These are phyloP conservation scores for Epichloe uncinata DNA, from an alignment of 2,329 filamentous ascomycete genomes.

Conservation along the genomic window DNA sequence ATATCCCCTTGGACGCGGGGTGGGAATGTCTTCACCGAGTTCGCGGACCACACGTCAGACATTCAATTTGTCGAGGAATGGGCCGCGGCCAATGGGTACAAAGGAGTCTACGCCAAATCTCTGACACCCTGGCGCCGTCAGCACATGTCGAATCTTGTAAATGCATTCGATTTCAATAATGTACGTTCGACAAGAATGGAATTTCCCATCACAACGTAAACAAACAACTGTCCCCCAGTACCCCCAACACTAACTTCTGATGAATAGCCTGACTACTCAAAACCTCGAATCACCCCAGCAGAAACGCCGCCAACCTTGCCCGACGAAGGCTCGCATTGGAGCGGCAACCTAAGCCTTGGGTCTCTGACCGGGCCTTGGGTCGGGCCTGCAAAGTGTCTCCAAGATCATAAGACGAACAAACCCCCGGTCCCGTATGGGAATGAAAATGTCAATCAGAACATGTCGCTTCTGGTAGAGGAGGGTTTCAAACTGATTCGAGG, in stretches of 20 bases:
- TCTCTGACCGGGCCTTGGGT: slow-evolving; percentile 10
- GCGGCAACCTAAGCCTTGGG: slow-evolving; percentile 8
- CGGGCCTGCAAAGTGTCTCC: slow-evolving; percentile 8
- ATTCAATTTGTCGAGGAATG: slow-evolving; percentile 38
- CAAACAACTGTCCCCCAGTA: not conserved
- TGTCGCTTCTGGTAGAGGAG: slow-evolving; percentile 56
- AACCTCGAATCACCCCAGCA: slow-evolving; percentile 2
- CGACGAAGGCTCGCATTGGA: slow-evolving; percentile 3
- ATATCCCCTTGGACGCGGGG: slow-evolving; percentile 41
- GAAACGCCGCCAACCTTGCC: slow-evolving; percentile 4
- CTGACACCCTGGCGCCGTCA: slow-evolving; percentile 15
- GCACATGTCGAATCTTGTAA: slow-evolving; percentile 18
- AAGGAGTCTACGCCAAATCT: slow-evolving; percentile 16
- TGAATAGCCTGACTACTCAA: slow-evolving; percentile 6
- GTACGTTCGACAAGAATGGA: not conserved
- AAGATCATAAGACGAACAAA: slow-evolving; percentile 4
- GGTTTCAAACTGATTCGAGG: slow-evolving; percentile 40
- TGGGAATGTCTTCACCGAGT: slow-evolving; percentile 38
- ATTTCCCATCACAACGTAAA: not conserved
- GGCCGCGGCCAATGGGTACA: slow-evolving; percentile 19
- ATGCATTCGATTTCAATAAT: slow-evolving; percentile 28
- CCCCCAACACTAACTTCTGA: not conserved
- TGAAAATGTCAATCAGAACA: slow-evolving; percentile 56
- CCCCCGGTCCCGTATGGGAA: slow-evolving; percentile 8
- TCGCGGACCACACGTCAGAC: slow-evolving; percentile 39